These are phyloP conservation scores for Diaporthe sp. DNA, from an alignment of 2,329 filamentous ascomycete genomes.

Conservation along the genomic window DNA sequence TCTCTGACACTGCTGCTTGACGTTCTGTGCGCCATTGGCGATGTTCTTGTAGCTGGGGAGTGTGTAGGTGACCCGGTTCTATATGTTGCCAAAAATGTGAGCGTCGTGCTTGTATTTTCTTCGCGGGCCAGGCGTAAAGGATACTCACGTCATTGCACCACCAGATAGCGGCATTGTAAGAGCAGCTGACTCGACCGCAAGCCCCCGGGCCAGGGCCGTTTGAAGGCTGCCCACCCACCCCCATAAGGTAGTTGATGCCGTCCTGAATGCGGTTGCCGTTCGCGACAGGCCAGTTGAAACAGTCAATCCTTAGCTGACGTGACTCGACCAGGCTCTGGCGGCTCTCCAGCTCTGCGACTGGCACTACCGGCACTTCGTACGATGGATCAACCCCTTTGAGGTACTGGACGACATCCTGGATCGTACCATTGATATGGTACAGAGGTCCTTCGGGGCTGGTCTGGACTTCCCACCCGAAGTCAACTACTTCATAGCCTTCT, in stretches of 20 bases:
- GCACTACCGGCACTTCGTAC: background rate
- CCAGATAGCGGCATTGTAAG: slow-evolving; percentile 6
- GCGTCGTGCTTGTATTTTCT: background rate
- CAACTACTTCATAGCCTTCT: background rate
- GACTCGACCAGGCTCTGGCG: background rate
- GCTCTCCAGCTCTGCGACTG: background rate
- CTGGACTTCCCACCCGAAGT: background rate
- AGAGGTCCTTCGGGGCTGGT: background rate
- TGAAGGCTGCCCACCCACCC: background rate
- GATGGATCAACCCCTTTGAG: background rate
- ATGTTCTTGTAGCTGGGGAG: background rate
- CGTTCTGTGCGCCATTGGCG: background rate
- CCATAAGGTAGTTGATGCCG: background rate
- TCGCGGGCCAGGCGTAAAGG: background rate
- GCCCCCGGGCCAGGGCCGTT: slow-evolving; percentile 17
- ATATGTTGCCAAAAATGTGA: background rate
- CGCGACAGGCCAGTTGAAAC: background rate
- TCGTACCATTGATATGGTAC: background rate
- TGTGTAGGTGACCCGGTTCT: background rate
- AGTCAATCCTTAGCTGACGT: background rate
- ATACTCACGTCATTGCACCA: slow-evolving; percentile 24
- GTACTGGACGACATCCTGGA: background rate
- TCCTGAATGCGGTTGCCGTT: background rate
- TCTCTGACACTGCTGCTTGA: background rate
- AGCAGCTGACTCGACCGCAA: slow-evolving; percentile 15